Evolutionary conservation across 116 monocot genomes (phyloP).

Genomic region (Papilionanthe hybrid): DNA sequence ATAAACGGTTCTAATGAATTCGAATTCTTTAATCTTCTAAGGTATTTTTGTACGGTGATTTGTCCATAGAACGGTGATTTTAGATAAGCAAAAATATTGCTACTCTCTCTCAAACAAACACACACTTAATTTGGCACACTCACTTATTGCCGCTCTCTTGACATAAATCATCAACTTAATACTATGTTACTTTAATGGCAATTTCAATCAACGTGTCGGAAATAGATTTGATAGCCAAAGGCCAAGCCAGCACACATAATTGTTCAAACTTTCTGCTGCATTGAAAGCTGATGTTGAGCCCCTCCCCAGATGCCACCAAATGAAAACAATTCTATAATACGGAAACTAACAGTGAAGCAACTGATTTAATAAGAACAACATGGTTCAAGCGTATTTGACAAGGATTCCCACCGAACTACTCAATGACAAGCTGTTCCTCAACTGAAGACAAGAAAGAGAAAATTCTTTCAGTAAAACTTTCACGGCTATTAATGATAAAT

Average conservation of each 20-base stretch:
- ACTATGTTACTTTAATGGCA: too few species aligned
- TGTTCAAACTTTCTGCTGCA: neutral
- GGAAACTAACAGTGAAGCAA: neutral
- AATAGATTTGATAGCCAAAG: too few species aligned
- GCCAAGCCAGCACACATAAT: neutral
- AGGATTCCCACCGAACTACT: neutral
- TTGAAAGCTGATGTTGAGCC: neutral
- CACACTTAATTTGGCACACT: too few species aligned
- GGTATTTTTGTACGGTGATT: too few species aligned
- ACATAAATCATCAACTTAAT: too few species aligned
- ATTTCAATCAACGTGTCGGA: too few species aligned
- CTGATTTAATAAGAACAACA: neutral
- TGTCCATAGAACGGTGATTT: too few species aligned
- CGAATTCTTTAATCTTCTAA: too few species aligned
- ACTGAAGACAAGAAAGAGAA: neutral
- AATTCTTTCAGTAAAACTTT: neutral
- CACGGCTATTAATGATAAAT: neutral
- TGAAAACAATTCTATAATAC: neutral
- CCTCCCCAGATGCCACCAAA: neutral
- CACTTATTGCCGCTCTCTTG: too few species aligned
- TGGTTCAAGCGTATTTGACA: neutral
- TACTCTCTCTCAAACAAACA: too few species aligned
- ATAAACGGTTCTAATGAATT: too few species aligned
- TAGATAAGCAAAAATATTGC: too few species aligned
- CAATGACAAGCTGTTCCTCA: neutral